These are phyloP conservation scores for Chrysoporthe deuterocubensis DNA, from an alignment of 2,329 filamentous ascomycete species.

Conservation along the genomic window DNA sequence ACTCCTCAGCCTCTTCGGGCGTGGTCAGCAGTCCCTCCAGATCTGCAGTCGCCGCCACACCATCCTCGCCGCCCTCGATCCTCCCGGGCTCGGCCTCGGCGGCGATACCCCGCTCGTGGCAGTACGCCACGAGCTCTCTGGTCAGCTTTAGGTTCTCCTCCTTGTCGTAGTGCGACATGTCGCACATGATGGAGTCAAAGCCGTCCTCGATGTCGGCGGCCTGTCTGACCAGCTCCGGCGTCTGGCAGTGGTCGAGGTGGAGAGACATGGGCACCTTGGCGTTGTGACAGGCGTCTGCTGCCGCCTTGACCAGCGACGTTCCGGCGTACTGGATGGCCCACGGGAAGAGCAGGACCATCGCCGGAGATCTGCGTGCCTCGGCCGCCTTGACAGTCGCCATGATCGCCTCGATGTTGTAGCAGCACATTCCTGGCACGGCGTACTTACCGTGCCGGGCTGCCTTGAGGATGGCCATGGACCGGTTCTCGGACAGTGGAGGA, in stretches of 20 bases:
- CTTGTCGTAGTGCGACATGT: conserved; percentile 73
- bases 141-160: conserved; percentile 68
- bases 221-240: conserved; percentile 62
- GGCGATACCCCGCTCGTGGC: conserved; percentile 65
- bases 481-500: conserved; percentile 49
- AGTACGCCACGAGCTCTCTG: conserved; percentile 64
- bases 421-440: conserved; percentile 64
- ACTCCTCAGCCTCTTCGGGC: conserved; percentile 70
- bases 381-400: conserved; percentile 71
- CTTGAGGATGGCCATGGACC: conserved; percentile 60
- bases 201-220: conserved; percentile 57
- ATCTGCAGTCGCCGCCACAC: conserved; percentile 64
- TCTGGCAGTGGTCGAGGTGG: conserved; percentile 70
- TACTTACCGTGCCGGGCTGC: conserved; percentile 59
- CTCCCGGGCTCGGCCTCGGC: conserved; percentile 72
- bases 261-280: conserved; percentile 64
- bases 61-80: conserved; percentile 66
- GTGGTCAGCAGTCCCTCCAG: conserved; percentile 62
- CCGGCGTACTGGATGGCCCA: conserved; percentile 73
- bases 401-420: conserved; percentile 72
- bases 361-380: conserved; percentile 67
- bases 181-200: conserved; percentile 76
- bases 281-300: conserved; percentile 58
- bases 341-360: conserved; percentile 75
- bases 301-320: conserved; percentile 57